A percentile compares a stretch with the other conserved stretches of the same genome.
Evolutionary conservation across 2,329 filamentous ascomycete species (phyloP).

Genomic region (Stemphylium lycopersici): DNA sequence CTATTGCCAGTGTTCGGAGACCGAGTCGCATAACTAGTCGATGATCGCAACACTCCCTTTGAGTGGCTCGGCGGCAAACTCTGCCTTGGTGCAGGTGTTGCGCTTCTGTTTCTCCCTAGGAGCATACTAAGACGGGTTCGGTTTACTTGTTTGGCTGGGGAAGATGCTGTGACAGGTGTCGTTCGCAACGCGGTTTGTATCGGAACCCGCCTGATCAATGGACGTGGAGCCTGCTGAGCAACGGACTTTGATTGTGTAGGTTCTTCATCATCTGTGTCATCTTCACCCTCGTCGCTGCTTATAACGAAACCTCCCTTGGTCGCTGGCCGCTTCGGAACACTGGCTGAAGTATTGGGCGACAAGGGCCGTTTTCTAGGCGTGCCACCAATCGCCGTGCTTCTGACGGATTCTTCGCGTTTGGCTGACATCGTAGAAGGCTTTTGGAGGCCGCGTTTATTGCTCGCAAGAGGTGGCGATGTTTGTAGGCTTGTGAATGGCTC

Average conservation of each 20-base stretch:
- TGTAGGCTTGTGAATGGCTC: neutral
- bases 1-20: neutral
- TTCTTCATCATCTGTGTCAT: neutral
- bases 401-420: neutral
- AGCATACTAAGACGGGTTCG: conserved; percentile 7
- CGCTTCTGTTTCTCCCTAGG: conserved; percentile 1
- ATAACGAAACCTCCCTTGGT: conserved; percentile 17
- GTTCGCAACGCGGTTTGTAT: neutral
- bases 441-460: too few species aligned
- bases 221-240: too few species aligned
- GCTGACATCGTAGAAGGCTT: neutral
- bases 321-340: conserved; percentile 8
- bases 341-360: neutral
- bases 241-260: neutral
- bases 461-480: neutral
- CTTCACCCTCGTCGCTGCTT: conserved; percentile 13
- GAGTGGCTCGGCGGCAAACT: neutral
- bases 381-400: neutral
- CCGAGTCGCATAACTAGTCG: neutral
- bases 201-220: neutral
- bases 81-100: neutral
- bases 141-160: conserved; percentile 7
- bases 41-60: neutral
- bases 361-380: neutral
- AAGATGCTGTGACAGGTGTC: neutral